Percentiles rank a stretch among this genome's conserved stretches.
Evolutionary conservation across 768 basidiomycete genomes (phyloP).

Genomic region (Amanita exitialis): DNA sequence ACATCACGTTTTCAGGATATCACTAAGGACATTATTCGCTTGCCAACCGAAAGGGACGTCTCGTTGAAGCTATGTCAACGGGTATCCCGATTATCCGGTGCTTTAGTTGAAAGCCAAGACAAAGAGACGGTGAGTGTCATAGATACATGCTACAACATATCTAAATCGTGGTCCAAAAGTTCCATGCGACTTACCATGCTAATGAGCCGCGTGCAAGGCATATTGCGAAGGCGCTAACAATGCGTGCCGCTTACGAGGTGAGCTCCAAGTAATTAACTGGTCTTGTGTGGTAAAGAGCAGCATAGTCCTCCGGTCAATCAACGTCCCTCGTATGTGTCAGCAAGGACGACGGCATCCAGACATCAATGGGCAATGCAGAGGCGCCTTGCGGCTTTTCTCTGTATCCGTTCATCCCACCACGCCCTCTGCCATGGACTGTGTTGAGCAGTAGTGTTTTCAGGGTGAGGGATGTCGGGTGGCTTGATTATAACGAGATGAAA

Average conservation of each 20-base stretch:
- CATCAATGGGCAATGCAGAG: conserved; percentile 1
- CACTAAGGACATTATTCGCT: conserved; percentile 21
- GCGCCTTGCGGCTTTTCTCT: conserved; percentile 41
- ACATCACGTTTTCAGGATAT: conserved; percentile 25
- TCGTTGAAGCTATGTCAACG: conserved; percentile 39
- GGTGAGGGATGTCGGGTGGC: conserved; percentile 56
- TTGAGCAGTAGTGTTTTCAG: conserved; percentile 39
- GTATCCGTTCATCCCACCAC: conserved; percentile 54
- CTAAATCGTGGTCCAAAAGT: conserved; percentile 20
- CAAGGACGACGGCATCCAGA: background rate
- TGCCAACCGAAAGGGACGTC: conserved; percentile 37
- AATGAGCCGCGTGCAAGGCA: conserved; percentile 24
- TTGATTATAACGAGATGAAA: conserved; percentile 16
- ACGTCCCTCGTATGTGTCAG: background rate
- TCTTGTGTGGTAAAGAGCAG: background rate
- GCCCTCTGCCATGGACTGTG: conserved; percentile 37
- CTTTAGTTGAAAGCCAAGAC: conserved; percentile 44
- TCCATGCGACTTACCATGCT: conserved; percentile 43
- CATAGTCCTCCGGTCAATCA: conserved; percentile 8
- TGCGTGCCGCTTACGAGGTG: conserved; percentile 46
- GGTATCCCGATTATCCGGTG: conserved; percentile 61
- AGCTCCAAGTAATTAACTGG: conserved; percentile 7
- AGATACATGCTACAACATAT: background rate
- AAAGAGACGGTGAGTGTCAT: background rate
- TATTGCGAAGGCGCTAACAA: conserved; percentile 41